Conservation (phyloP, 805 yeast genomes). For the Candida koratica region DNA sequence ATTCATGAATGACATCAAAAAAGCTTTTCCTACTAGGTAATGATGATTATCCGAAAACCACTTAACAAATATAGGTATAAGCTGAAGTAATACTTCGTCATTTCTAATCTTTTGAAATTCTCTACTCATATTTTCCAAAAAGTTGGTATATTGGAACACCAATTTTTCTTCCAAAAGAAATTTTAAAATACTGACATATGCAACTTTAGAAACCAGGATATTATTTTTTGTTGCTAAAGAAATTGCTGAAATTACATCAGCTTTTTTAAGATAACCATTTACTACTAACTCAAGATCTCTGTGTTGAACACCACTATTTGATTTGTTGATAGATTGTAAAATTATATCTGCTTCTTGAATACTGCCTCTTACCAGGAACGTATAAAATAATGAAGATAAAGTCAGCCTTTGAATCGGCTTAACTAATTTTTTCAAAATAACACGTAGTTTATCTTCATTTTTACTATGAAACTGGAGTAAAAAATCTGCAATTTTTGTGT, state of each 20-base stretch:
- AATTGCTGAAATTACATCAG: conserved; percentile 24
- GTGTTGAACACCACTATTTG: conserved; percentile 23
- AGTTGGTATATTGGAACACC: neutral
- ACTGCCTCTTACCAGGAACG: conserved; percentile 25
- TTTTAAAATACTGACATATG: conserved; percentile 22
- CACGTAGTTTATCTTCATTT: conserved; percentile 1
- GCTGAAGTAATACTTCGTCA: neutral
- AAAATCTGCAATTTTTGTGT: conserved; percentile 2
- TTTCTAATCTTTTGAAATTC: conserved; percentile 2
- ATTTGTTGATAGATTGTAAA: conserved; percentile 26
- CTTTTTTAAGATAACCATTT: conserved; percentile 22
- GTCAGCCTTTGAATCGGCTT: conserved; percentile 25
- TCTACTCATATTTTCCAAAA: conserved; percentile 9
- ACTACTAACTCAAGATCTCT: conserved; percentile 27
- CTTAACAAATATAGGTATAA: conserved; percentile 9
- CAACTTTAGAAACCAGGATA: conserved; percentile 22
- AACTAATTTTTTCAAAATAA: neutral
- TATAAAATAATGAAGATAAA: conserved; percentile 28
- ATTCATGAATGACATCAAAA: conserved; percentile 2
- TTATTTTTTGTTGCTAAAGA: conserved; percentile 19
- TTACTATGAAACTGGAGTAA: neutral
- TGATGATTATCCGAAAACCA: conserved; percentile 7
- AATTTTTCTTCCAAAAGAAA: conserved; percentile 8
- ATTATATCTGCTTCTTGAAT: conserved; percentile 28
- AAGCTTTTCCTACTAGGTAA: conserved; percentile 1